Conservation (phyloP, 1,284 basidiomycete genomes). For the Dichomitus squalens region DNA sequence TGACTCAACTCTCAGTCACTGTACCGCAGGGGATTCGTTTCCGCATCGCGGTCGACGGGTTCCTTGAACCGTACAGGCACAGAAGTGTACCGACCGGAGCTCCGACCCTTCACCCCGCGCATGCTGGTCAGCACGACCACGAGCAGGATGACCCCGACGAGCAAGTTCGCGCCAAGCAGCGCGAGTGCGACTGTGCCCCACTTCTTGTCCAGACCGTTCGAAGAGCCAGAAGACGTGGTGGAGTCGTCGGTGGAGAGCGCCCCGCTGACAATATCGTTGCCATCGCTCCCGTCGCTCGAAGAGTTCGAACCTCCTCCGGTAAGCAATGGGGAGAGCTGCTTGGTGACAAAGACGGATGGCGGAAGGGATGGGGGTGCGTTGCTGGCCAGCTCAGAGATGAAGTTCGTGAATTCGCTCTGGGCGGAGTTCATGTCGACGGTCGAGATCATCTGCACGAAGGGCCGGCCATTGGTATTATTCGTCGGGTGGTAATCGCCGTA, state of each 20-base stretch:
- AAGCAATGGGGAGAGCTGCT: not conserved
- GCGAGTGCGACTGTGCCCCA: constrained; percentile 2
- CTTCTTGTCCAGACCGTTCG: not conserved
- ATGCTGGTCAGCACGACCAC: constrained; percentile 1
- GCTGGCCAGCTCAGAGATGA: not conserved
- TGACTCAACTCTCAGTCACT: constrained; percentile 2
- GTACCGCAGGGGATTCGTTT: not conserved
- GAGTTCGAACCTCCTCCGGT: not conserved
- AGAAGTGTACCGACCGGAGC: not conserved
- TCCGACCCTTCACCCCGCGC: constrained; percentile 3
- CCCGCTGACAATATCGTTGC: too few species aligned
- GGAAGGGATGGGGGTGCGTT: not conserved
- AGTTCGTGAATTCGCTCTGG: not conserved
- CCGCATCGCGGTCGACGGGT: not conserved
- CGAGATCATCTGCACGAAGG: not conserved
- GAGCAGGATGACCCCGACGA: constrained; percentile 3
- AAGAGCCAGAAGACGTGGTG: not conserved
- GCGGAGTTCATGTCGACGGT: not conserved
- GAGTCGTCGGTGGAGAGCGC: not conserved
- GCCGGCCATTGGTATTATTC: not conserved
- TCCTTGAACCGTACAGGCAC: constrained; percentile 7
- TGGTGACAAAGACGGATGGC: not conserved
- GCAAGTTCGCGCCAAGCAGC: constrained; percentile 9
- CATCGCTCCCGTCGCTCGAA: too few species aligned
- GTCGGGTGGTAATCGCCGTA: constrained; percentile 36